Evolutionary conservation across 441 rosid species (phyloP), one percentile per base, ranked within the genome.

Genomic region (Cnidoscolus chayamansa): DNA sequence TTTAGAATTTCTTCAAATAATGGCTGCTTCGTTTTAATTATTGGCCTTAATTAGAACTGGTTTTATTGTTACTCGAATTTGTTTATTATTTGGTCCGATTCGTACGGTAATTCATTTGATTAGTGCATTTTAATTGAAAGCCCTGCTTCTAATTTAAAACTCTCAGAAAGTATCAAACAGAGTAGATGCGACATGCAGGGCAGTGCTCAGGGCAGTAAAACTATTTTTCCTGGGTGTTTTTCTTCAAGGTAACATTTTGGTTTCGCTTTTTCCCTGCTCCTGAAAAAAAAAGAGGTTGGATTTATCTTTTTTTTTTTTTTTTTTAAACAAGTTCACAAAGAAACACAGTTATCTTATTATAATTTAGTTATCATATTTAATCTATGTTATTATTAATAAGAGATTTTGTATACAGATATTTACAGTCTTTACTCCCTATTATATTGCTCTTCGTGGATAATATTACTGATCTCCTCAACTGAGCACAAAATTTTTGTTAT

Each of bases 141-240:
- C n/a, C 4, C n/a, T 19, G 37, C 16, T 49, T 50, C 60, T 7
- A 16, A 13, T 58, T 10, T 32, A 5, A 10, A 35, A 15, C n/a
- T 60, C 57, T 59, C 75, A 80, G 83, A 80, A 73, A 73, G 80
- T 73, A 54, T 11, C 80, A 49, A 57, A 76, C 58, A 73, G 55
- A 66, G 20, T 71, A 49, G 80, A 70, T 31, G 77, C 83, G 49
- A 76, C 78, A 3, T 56, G 58, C 73, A 80, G 76, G 62, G 83
- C 80, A 5, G 53, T 61, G 60, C 54, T 76, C 3, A 76, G 77
- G 70, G 83, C 80, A 32, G 56, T 31, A 10, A 76, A 80, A 51
- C 72, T 80, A 10, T 80, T 76, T 66, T 13, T 80, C 30, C 68
- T 80, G 9, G 83, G 83, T 19, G 73, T 80, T 40, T 57, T 76